Evolutionary conservation across 2,329 filamentous ascomycete species (phyloP).

Genomic region (Ceratocystis variospora): DNA sequence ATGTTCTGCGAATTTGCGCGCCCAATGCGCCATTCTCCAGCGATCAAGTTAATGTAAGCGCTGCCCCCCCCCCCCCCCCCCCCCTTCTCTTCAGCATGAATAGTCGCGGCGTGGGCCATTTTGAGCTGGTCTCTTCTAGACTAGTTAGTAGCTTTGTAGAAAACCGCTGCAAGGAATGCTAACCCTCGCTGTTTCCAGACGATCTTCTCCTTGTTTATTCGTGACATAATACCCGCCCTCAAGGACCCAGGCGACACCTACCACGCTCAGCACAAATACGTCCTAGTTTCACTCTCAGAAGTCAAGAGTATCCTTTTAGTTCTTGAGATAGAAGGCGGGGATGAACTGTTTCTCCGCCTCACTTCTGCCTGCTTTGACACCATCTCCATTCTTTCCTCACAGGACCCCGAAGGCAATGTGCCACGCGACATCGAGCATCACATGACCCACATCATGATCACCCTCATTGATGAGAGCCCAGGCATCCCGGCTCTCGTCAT

Average conservation of each 20-base stretch:
- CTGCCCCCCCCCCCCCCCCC: constrained; percentile 2
- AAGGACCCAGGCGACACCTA: constrained; percentile 80
- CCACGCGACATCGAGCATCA: constrained; percentile 89
- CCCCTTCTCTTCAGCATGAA: too few species aligned
- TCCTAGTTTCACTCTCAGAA: constrained; percentile 74
- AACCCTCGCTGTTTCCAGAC: constrained; percentile 42
- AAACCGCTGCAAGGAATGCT: constrained; percentile 18
- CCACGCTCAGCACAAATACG: constrained; percentile 84
- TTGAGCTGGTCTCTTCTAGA: too few species aligned
- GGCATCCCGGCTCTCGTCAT: constrained; percentile 69
- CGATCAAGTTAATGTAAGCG: constrained; percentile 69
- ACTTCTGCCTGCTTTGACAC: constrained; percentile 90
- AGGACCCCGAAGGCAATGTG: constrained; percentile 63
- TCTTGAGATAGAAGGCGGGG: constrained; percentile 71
- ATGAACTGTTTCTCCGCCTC: constrained; percentile 63
- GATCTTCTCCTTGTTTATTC: constrained; percentile 82
- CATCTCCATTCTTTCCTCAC: constrained; percentile 62
- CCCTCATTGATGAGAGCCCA: constrained; percentile 72
- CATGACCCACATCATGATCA: constrained; percentile 73
- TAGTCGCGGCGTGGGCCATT: background rate
- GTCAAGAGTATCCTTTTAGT: constrained; percentile 91
- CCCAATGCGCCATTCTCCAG: constrained; percentile 89
- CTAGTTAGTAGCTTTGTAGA: too few species aligned
- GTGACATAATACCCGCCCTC: constrained; percentile 68
- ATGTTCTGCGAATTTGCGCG: constrained; percentile 83